Conservation (phyloP, 2,329 filamentous ascomycete species). For the Colletotrichum siamense region DNA sequence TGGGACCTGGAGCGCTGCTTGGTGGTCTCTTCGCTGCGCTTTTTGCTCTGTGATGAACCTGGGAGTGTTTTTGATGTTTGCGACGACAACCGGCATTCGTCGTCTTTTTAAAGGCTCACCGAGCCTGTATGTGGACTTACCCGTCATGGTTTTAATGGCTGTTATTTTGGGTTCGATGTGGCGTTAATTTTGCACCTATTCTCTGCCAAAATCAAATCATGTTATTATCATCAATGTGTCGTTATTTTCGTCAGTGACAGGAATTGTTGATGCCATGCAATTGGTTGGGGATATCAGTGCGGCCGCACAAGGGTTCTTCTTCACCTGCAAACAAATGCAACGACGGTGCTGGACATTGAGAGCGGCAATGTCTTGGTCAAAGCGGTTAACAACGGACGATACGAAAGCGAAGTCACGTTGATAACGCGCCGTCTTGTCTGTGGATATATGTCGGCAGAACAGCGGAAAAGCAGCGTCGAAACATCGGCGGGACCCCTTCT, state of each 20-base stretch:
- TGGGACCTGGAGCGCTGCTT: conserved; percentile 11
- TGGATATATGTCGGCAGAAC: background rate
- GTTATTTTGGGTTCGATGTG: background rate
- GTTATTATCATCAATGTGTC: background rate
- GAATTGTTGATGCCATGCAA: background rate
- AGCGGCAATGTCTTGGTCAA: background rate
- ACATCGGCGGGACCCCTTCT: background rate
- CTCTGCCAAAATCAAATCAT: background rate
- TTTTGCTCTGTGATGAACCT: background rate
- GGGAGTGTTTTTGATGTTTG: background rate
- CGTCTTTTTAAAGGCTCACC: background rate
- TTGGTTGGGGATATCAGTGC: background rate
- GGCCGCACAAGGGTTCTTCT: background rate
- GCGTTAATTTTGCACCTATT: background rate
- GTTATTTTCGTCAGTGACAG: background rate
- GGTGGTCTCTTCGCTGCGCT: conserved; percentile 18
- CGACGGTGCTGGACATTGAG: background rate
- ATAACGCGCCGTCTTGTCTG: background rate
- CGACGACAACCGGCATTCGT: background rate
- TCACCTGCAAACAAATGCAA: background rate
- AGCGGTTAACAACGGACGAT: background rate
- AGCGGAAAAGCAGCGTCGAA: background rate
- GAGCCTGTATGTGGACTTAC: background rate
- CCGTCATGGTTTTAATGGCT: background rate
- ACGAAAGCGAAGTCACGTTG: background rate